Conservation (phyloP, 257 asterid species). For the Nicotiana benthamiana region DNA sequence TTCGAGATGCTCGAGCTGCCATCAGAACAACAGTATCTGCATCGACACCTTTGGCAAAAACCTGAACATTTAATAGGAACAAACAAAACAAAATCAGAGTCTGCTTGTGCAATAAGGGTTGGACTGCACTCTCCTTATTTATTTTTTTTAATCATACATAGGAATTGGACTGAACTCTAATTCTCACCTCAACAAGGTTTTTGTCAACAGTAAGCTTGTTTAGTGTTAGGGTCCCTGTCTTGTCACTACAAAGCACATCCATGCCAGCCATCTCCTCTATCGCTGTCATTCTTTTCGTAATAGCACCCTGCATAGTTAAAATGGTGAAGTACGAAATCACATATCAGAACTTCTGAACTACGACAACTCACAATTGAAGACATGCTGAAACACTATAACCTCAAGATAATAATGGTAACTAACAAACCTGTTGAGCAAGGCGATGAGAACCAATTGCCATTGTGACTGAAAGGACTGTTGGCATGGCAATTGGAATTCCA, state of each 20-base stretch:
- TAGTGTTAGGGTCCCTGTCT: constrained; percentile 86
- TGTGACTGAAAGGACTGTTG: constrained; percentile 93
- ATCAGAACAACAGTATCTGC: constrained; percentile 89
- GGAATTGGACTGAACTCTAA: background rate
- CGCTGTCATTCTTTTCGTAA: constrained; percentile 97
- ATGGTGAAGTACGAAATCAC: background rate
- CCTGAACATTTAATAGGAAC: constrained; percentile 27
- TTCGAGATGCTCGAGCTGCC: constrained; percentile 97
- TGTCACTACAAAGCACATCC: constrained; percentile 99
- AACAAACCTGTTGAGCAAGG: constrained; percentile 80
- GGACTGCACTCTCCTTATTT: background rate
- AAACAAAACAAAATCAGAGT: background rate
- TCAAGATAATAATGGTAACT: background rate
- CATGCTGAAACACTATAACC: constrained; percentile 3
- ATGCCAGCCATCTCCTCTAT: constrained; percentile 99
- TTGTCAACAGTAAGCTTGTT: constrained; percentile 96
- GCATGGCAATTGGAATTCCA: constrained; percentile 99
- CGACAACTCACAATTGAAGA: background rate
- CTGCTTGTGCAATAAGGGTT: background rate
- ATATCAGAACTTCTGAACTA: background rate
- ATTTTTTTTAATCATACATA: background rate
- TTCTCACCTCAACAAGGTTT: constrained; percentile 81
- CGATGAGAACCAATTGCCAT: constrained; percentile 99
- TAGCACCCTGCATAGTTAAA: constrained; percentile 64
- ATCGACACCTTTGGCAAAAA: constrained; percentile 80